Percentiles rank a stretch among this genome's conserved stretches.
phyloP scores from a whole-genome alignment of 352 stramenopile genomes.

The Phytophthora meadii region DNA sequence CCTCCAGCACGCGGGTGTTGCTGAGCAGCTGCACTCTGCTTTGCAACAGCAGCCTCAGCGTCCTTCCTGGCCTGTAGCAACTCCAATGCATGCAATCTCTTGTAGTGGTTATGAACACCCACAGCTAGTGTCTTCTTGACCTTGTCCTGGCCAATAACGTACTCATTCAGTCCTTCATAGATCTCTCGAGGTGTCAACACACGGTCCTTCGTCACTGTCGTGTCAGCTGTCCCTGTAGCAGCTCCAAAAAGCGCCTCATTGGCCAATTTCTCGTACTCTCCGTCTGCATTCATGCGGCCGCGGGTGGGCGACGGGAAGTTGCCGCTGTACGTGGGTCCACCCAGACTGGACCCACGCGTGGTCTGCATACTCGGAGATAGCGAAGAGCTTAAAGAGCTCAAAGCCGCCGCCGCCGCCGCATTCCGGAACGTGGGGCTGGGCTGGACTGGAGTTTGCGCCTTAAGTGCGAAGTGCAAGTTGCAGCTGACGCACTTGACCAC shows the following conservation, averaged over 20 bases:
- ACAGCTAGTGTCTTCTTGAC: constrained; percentile 97
- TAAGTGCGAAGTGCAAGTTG: constrained; percentile 79
- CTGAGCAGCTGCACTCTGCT: constrained; percentile 30
- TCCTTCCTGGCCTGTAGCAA: constrained; percentile 55
- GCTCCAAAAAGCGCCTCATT: constrained; percentile 54
- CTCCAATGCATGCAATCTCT: constrained; percentile 87
- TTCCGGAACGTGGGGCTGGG: constrained; percentile 62
- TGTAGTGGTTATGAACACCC: constrained; percentile 99
- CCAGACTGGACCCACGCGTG: constrained; percentile 47
- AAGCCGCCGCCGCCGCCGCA: constrained; percentile 60
- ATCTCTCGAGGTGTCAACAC: constrained; percentile 94
- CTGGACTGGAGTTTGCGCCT: constrained; percentile 39
- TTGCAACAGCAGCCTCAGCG: constrained; percentile 38
- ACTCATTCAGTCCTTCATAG: constrained; percentile 95
- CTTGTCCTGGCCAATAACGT: constrained; percentile 97
- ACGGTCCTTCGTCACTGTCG: constrained; percentile 42
- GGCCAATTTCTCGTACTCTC: constrained; percentile 77
- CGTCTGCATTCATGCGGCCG: constrained; percentile 70
- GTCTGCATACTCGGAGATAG: constrained; percentile 56
- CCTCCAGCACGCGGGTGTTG: constrained; percentile 34
- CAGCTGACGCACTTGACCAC: constrained; percentile 79
- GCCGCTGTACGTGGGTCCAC: constrained; percentile 31
- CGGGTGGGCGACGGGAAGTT: constrained; percentile 29
- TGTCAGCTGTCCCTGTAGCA: constrained; percentile 3
- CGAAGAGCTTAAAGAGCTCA: constrained; percentile 76